phyloP scores from a whole-genome alignment of 306 rosid species.

The Ochetophila trinervis region DNA sequence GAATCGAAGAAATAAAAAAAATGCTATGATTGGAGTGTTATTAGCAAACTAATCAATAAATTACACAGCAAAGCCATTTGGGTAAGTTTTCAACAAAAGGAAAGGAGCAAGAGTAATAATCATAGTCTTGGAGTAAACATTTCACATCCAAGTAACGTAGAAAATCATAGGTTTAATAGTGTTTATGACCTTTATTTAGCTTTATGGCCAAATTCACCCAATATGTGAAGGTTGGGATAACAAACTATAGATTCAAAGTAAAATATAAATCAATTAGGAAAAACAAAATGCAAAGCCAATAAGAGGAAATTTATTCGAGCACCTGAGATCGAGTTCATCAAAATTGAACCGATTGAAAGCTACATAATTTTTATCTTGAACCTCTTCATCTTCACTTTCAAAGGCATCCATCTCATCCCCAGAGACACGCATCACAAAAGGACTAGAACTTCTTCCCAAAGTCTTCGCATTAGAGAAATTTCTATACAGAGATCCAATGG shows the following conservation, averaged over 20 bases:
- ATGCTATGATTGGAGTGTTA: constrained; percentile 14
- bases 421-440: constrained; percentile 53
- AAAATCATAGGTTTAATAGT: too few species aligned
- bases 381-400: constrained; percentile 44
- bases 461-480: constrained; percentile 27
- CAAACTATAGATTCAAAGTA: neutral
- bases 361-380: constrained; percentile 18
- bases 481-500: constrained; percentile 12
- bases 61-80: neutral
- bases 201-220: neutral
- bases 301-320: neutral
- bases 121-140: neutral
- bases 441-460: constrained; percentile 30
- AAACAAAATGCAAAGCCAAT: neutral
- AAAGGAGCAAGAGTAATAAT: neutral
- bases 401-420: constrained; percentile 53
- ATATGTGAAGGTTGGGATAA: neutral
- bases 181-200: too few species aligned
- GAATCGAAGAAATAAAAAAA: constrained; percentile 27
- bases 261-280: neutral
- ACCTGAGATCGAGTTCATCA: constrained; percentile 64
- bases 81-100: neutral
- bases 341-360: constrained; percentile 44
- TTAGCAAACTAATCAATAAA: neutral
- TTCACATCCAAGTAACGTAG: too few species aligned